Evolutionary conservation across 2,329 filamentous ascomycete species (phyloP), one percentile per base, ranked within the genome.

Genomic region (Aspergillus niger): DNA sequence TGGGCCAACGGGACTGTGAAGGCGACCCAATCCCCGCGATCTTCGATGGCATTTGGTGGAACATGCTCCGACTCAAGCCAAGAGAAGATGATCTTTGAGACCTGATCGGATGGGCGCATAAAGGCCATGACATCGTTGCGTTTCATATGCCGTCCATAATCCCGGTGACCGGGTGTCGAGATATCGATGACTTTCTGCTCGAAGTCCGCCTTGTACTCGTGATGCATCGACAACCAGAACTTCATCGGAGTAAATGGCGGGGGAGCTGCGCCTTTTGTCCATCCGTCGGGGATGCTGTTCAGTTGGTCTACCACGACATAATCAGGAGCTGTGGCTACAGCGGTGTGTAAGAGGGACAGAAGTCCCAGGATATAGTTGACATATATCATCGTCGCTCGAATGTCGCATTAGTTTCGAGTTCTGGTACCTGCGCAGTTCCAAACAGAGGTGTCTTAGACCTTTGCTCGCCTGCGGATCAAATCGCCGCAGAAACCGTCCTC

Each of bases 61-160:
- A 90, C 76, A 38, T 81, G 82, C 57, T 83, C 80, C 24, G 77
- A 69, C 30, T 75, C 67, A 13, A 90, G 78, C 87, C 88, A 90
- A 6, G 73, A 69, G 3, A 84, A 64, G 17, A 90, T 80, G 2
- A 77, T 77, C 28, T 78, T 69, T 13, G 81, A 80, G 3, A 82
- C 81, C 22, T 81, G 77, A 0, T 76, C 70, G 3, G 79, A 74
- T 0, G 86, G 85, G 17, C 82, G 82, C 41, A 87, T 76, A 57
- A 85, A 78, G 0, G 78, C 75, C 30, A 82, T 82, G 38, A 89
- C 72, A 66, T 89, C 81, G 36, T 86, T 81, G n/a, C 83, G 82
- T 59, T 82, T 85, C 74, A 90, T 75, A 67, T 89, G 85, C 66
- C 82, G 77, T 38, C 88, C 87, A 70, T 90, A 90, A 20, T 76